These are phyloP conservation scores for Pyropia haitanensis DNA, from an alignment of 23 red algal genomes.

Conservation along the genomic window DNA sequence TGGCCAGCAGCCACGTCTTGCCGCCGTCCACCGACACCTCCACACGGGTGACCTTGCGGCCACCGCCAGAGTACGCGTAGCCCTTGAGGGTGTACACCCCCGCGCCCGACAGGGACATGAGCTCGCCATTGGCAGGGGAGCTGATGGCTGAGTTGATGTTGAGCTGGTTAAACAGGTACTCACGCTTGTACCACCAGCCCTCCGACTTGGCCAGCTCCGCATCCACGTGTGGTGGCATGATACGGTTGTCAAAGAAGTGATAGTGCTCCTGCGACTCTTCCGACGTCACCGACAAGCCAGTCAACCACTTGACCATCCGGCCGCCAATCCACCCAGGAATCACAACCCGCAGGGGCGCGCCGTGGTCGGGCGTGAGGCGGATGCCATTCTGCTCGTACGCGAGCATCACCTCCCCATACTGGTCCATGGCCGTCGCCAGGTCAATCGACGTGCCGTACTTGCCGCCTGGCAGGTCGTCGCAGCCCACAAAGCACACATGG, in stretches of 20 bases:
- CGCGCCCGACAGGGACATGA: constrained; percentile 42
- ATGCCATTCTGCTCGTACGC: constrained; percentile 86
- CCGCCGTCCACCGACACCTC: constrained; percentile 84
- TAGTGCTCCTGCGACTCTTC: constrained; percentile 72
- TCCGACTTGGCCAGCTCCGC: constrained; percentile 78
- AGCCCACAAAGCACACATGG: constrained; percentile 81
- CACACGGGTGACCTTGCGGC: constrained; percentile 83
- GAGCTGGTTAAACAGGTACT: constrained; percentile 94
- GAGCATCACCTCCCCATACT: constrained; percentile 79
- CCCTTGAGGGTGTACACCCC: constrained; percentile 81
- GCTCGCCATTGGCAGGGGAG: constrained; percentile 79
- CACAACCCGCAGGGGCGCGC: constrained; percentile 83
- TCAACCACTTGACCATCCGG: constrained; percentile 98
- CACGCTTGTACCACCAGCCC: constrained; percentile 87
- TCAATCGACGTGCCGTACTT: constrained; percentile 93
- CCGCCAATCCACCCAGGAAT: constrained; percentile 98
- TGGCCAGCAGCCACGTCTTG: constrained; percentile 61
- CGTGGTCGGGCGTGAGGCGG: constrained; percentile 74
- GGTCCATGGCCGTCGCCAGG: constrained; percentile 74
- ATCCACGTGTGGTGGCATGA: constrained; percentile 88
- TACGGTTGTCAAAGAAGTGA: constrained; percentile 89
- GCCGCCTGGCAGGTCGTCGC: constrained; percentile 79
- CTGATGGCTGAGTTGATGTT: constrained; percentile 95
- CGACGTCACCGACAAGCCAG: constrained; percentile 54
- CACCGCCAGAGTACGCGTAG: constrained; percentile 93